These are phyloP conservation scores for Populus nigra DNA, from an alignment of 345 rosid genomes.

Conservation along the genomic window DNA sequence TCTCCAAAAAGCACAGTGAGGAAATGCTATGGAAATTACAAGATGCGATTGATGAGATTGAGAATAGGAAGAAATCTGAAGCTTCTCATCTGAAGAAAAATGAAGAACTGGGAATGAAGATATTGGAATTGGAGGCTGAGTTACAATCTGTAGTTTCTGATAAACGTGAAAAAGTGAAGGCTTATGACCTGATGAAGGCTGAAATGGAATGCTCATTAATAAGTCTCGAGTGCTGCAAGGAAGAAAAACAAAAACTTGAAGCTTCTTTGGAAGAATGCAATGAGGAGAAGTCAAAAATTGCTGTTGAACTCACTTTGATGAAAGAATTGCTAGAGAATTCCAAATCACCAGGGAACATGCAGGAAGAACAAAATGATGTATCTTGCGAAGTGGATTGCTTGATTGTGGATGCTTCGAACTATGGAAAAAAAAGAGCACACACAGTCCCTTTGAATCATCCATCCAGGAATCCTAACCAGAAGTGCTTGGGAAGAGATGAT, in stretches of 20 bases:
- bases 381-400: conserved; percentile 22
- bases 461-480: conserved; percentile 2
- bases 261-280: conserved; percentile 53
- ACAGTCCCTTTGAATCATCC: conserved; percentile 17
- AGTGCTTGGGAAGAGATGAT: conserved; percentile 21
- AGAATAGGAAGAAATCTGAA: conserved; percentile 70
- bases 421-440: conserved; percentile 7
- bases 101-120: conserved; percentile 70
- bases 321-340: conserved; percentile 46
- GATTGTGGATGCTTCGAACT: conserved; percentile 13
- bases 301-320: conserved; percentile 49
- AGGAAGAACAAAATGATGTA: conserved; percentile 32
- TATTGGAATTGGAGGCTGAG: conserved; percentile 71
- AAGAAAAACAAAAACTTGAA: conserved; percentile 86
- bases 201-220: conserved; percentile 88
- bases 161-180: conserved; percentile 70
- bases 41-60: conserved; percentile 83
- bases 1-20: conserved; percentile 86
- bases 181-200: conserved; percentile 82
- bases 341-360: conserved; percentile 21
- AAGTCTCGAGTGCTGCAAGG: conserved; percentile 96
- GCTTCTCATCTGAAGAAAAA: conserved; percentile 71
- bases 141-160: conserved; percentile 56
- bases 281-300: conserved; percentile 56
- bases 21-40: conserved; percentile 91